A percentile compares a stretch with the other conserved stretches of the same genome.
These are phyloP conservation scores for Paramecium sexaurelia DNA, from an alignment of 73 alveolate species.

Conservation along the genomic window DNA sequence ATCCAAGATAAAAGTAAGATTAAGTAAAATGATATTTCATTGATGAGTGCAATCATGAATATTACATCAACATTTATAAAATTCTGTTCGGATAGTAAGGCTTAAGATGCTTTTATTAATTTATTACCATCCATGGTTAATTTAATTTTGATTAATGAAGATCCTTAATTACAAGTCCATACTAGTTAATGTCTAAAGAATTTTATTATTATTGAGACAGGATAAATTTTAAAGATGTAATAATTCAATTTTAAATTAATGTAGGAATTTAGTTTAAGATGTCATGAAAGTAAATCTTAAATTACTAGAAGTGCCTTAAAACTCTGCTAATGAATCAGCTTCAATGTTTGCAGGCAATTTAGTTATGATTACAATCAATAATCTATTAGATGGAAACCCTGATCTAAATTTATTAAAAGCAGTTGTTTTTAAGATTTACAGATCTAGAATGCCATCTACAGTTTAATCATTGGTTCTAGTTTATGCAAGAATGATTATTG, in stretches of 20 bases:
- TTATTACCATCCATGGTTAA: slow-evolving; percentile 65
- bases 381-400: slow-evolving; percentile 66
- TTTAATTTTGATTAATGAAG: slow-evolving; percentile 62
- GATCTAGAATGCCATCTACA: slow-evolving; percentile 96
- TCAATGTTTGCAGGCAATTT: slow-evolving; percentile 66
- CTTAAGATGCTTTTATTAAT: slow-evolving; percentile 58
- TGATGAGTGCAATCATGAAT: slow-evolving; percentile 61
- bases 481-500: slow-evolving; percentile 92
- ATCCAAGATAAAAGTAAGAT: slow-evolving; percentile 46
- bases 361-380: slow-evolving; percentile 62
- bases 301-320: slow-evolving; percentile 64
- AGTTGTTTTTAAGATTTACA: slow-evolving; percentile 83
- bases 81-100: slow-evolving; percentile 59
- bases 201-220: slow-evolving; percentile 57
- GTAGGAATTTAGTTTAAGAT: slow-evolving; percentile 56
- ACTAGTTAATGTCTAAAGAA: slow-evolving; percentile 64
- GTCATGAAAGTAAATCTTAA: slow-evolving; percentile 59
- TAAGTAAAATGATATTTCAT: slow-evolving; percentile 29
- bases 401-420: slow-evolving; percentile 52
- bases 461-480: slow-evolving; percentile 93
- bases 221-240: slow-evolving; percentile 59
- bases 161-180: slow-evolving; percentile 54
- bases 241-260: neutral
- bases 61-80: slow-evolving; percentile 63
- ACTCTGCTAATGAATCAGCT: slow-evolving; percentile 61